Base-by-base conservation (phyloP, 305 asterid species). In the Solanum hybrid region DNA sequence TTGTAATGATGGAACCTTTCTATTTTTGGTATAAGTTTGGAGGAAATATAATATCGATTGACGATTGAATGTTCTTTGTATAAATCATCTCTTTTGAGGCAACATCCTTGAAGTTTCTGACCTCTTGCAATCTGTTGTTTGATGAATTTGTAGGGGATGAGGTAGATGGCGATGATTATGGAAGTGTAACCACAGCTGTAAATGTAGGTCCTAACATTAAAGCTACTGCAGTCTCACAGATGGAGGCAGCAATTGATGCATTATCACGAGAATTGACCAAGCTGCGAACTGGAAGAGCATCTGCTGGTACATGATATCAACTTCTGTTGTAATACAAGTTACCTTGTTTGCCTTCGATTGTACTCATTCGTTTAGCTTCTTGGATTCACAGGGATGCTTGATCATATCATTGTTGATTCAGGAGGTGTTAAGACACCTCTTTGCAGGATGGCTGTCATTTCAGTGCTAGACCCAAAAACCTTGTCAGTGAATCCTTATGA, bases 201-300 rank as follows among this genome's bases (percentile, higher is more conserved):
- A 93, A 95, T 27, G 89, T 97, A 75, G 97, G 94, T 40, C 91
- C 92, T 38, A 90, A 88, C 46, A 90, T 93, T 40, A 97, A 95
- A 91, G 90, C 95, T 75, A 42, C 93, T 46, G 93, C 99, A 14
- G 85, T 85, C 8, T 92, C 95, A 3, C 99, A 92, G 91, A 97
- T 97, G 99, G 98, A 94, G 85, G 93, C 98, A 10, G 97, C 99
- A 85, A 89, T 95, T 88, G 99, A 97, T 79, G 93, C 99, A 0
- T 91, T 97, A 78, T 94, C 99, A 0, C 97, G 99, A 88, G 99
- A 97, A 91, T 92, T 97, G 93, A 35, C 94, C 42, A 97, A 97
- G 88, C 88, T 97, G 92, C 96, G 99, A 77, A 95, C 99, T 31
- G 99, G 99, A 88, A 93, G 99, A 88, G 99, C 99, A 6, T 96